Evolutionary conservation across 371 early-diverging fungal genomes (phyloP), one percentile per base, ranked within the genome.

Genomic region (Cokeromyces recurvatus): DNA sequence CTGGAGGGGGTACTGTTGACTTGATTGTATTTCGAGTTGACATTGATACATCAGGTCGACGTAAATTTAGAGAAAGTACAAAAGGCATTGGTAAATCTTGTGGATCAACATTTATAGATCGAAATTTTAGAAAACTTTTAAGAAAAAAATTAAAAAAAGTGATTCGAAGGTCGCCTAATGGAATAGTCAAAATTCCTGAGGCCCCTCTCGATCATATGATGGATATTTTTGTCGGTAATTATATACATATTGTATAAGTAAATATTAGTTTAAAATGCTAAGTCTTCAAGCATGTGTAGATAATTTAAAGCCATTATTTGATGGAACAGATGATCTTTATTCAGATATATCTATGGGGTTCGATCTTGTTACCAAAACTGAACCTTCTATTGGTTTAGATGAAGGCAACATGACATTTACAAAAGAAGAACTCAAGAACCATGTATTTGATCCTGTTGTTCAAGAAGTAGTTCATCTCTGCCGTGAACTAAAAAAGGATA

Each of bases 1-100:
- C 81, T 23, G 81, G 81, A 37, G 82, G 81, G 31, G 81, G 82
- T 15, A 82, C 82, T 0, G 79, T 79, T 1, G 82, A 82, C 57
- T 47, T 82, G 55, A 79, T 75, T 38, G 59, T 67, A 10, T 67
- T 68, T 53, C 64, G 70, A 54, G 62, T 70, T 12, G 38, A 57
- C 29, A 39, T 57, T 38, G 53, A 62, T 35, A 47, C 46, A 27
- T 46, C 59, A 35, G 48, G 40, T 43, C 48, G 45, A 14, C 49
- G 69, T 15, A 49, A 65, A 16, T 55, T 80, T 9, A 72, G 71
- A 20, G 78, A 80, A 48, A 62, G 74, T 16, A 77, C 81, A 31
- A 72, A 77, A 43, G 81, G 81, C 16, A 64, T 72, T n/a, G 78
- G 81, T 14, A 75, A 74, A 23, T 69, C 74, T 15, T 80, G 81